Conservation (phyloP, 192 early-diverging fungal species). For the Glomus cerebriforme region DNA sequence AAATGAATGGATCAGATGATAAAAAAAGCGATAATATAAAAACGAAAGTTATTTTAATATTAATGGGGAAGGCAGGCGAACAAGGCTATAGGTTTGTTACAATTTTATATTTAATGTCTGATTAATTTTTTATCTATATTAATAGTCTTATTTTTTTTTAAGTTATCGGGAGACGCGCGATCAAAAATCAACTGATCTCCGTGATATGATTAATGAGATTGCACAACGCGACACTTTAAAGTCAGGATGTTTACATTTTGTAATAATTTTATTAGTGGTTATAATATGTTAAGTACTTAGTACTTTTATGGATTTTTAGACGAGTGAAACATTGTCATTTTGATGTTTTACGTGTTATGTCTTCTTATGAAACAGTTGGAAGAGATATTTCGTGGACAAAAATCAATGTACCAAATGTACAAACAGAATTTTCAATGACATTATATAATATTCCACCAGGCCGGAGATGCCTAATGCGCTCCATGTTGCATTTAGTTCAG, state of each 20-base stretch:
- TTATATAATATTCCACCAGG: conserved; percentile 29
- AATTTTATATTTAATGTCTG: background rate
- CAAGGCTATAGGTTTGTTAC: conserved; percentile 15
- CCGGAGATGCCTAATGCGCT: conserved; percentile 1
- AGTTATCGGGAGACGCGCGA: conserved; percentile 25
- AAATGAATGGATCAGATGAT: background rate
- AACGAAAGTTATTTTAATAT: conserved; percentile 19
- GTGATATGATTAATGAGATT: conserved; percentile 3
- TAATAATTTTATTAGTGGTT: background rate
- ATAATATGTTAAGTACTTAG: background rate
- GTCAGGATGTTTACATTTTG: background rate
- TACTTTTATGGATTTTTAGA: background rate
- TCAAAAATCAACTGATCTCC: conserved; percentile 20
- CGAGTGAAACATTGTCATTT: conserved; percentile 24
- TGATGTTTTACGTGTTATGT: conserved; percentile 31
- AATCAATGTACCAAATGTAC: conserved; percentile 8
- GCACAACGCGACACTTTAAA: background rate
- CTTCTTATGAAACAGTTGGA: conserved; percentile 2
- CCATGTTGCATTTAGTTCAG: conserved; percentile 34
- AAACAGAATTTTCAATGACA: conserved; percentile 9
- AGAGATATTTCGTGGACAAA: conserved; percentile 18
- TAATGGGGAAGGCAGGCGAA: conserved; percentile 31
- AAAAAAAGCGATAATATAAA: background rate
- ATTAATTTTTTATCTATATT: background rate
- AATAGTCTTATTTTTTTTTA: background rate